Conservation (phyloP, 805 yeast species). For the Kodamaea kaohsiungensis region DNA sequence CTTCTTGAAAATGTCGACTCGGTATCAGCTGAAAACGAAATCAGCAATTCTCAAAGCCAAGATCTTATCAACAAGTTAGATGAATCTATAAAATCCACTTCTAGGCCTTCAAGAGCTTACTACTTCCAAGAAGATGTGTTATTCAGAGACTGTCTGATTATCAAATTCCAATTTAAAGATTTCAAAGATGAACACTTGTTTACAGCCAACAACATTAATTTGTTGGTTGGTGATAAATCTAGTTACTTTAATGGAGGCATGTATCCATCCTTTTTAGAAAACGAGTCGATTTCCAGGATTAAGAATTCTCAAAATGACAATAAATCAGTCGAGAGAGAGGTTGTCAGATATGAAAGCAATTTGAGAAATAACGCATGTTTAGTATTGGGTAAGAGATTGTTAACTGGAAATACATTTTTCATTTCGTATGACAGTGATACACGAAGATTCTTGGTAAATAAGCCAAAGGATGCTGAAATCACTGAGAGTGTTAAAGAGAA, state of each 20-base stretch:
- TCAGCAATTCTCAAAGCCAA: background rate
- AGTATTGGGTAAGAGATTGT: conserved; percentile 22
- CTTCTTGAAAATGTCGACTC: conserved; percentile 9
- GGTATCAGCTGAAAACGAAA: background rate
- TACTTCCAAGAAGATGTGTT: conserved; percentile 66
- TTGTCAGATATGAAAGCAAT: conserved; percentile 25
- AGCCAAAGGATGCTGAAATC: background rate
- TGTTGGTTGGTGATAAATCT: conserved; percentile 23
- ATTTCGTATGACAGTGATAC: conserved; percentile 5
- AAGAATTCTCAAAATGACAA: background rate
- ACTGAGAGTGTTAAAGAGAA: background rate
- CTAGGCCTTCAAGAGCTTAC: conserved; percentile 51
- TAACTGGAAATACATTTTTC: conserved; percentile 14
- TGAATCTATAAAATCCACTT: conserved; percentile 12
- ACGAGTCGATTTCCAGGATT: conserved; percentile 11
- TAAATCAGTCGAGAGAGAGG: conserved; percentile 1
- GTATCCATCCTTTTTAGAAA: conserved; percentile 24
- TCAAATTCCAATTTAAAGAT: conserved; percentile 57
- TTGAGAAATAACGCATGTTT: conserved; percentile 29
- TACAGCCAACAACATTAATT: conserved; percentile 18
- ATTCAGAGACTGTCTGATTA: conserved; percentile 58
- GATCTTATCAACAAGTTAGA: conserved; percentile 20
- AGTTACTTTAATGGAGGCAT: conserved; percentile 12
- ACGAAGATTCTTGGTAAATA: conserved; percentile 1
- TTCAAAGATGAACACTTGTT: conserved; percentile 58